Percentiles rank a stretch among this genome's conserved stretches.
Conservation (phyloP, 192 early-diverging fungal genomes). For the Entomortierella beljakovae region DNA sequence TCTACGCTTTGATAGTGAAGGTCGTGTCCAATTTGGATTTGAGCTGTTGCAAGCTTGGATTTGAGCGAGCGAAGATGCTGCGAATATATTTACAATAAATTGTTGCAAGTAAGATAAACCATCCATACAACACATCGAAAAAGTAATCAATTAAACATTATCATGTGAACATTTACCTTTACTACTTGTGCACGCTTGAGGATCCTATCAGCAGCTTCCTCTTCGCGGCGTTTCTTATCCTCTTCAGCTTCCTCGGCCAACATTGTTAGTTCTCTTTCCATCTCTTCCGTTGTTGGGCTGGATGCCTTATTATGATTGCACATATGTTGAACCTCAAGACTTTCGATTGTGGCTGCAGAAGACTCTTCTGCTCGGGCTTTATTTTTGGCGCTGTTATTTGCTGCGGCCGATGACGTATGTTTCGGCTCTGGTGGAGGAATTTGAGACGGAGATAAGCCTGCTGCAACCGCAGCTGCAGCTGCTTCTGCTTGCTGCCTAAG, state of each 20-base stretch:
- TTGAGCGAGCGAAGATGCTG: slow-evolving; percentile 47
- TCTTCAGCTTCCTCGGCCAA: slow-evolving; percentile 49
- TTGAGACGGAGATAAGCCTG: slow-evolving; percentile 25
- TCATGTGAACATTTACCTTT: slow-evolving; percentile 38
- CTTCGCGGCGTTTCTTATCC: slow-evolving; percentile 34
- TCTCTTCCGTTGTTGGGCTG: slow-evolving; percentile 15
- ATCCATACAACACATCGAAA: not conserved
- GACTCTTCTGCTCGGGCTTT: slow-evolving; percentile 8
- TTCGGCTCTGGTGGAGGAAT: slow-evolving; percentile 9
- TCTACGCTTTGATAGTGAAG: slow-evolving; percentile 38
- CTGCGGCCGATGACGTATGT: not conserved
- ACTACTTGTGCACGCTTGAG: slow-evolving; percentile 47
- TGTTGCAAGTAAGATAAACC: no score
- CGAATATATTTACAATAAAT: no score
- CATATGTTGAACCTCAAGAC: slow-evolving; percentile 5
- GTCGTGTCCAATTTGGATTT: slow-evolving; percentile 47
- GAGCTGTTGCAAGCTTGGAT: slow-evolving; percentile 37
- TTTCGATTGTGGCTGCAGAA: slow-evolving; percentile 18
- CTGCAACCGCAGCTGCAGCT: slow-evolving; percentile 25
- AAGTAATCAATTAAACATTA: no score
- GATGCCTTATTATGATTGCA: not conserved
- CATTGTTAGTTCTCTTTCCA: slow-evolving; percentile 49
- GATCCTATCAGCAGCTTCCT: slow-evolving; percentile 40
- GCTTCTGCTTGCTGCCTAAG: slow-evolving; percentile 43
- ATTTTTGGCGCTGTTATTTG: not conserved